Percentiles rank a stretch among this genome's conserved stretches.
Evolutionary conservation across 1,284 basidiomycete species (phyloP).

Genomic region (Wolfiporia cocos): DNA sequence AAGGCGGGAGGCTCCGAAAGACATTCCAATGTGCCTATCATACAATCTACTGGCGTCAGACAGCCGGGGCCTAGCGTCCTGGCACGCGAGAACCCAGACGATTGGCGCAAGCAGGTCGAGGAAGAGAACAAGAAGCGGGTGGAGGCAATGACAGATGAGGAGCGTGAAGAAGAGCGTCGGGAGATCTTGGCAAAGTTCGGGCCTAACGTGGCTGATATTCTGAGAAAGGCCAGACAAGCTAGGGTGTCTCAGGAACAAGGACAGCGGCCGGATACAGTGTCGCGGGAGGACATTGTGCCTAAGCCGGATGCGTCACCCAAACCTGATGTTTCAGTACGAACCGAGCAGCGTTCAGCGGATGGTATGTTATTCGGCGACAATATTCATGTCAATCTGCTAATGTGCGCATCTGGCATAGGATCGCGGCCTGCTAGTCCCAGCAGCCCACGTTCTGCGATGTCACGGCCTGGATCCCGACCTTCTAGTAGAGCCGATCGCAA

Average conservation of each 20-base stretch:
- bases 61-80: not conserved
- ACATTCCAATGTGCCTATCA: slow-evolving; percentile 11
- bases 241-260: no score
- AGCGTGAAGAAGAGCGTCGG: slow-evolving; percentile 39
- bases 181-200: slow-evolving; percentile 70
- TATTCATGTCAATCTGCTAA: not conserved
- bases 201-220: slow-evolving; percentile 47
- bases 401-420: slow-evolving; percentile 10
- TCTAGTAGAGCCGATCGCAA: slow-evolving; percentile 35
- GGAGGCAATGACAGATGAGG: slow-evolving; percentile 38
- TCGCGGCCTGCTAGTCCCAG: slow-evolving; percentile 22
- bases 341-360: no score
- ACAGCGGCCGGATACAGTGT: no score
- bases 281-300: no score
- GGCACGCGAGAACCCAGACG: slow-evolving; percentile 7
- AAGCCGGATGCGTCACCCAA: no score
- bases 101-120: slow-evolving; percentile 29
- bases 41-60: no score
- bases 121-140: slow-evolving; percentile 39
- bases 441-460: slow-evolving; percentile 22
- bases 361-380: no score
- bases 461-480: slow-evolving; percentile 31
- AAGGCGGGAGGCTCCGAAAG: slow-evolving; percentile 15
- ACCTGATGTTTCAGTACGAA: no score
- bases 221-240: slow-evolving; percentile 44